Percentiles rank a stretch among this genome's conserved stretches.
Evolutionary conservation across 345 rosid species (phyloP).

Genomic region (Lenwebbia sp.): DNA sequence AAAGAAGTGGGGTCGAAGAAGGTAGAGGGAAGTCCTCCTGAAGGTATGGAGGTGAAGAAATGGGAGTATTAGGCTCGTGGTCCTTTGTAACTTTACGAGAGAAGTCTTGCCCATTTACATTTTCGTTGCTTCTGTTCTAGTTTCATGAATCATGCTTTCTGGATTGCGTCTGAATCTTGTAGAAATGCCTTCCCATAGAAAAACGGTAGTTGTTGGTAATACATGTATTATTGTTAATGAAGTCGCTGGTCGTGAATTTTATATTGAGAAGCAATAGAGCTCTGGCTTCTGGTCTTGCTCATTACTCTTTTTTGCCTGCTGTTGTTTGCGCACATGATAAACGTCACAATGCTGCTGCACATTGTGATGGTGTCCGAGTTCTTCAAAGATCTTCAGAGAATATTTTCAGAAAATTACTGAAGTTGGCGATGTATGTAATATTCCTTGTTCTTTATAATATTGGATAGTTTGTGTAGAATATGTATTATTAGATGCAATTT

Average conservation of each 20-base stretch:
- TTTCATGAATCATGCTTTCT: not conserved
- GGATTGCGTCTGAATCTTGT: not conserved
- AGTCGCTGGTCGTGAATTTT: not conserved
- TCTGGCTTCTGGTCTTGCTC: not conserved
- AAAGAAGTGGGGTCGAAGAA: constrained; percentile 81
- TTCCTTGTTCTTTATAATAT: not conserved
- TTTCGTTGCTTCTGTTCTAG: not conserved
- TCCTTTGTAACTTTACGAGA: not conserved
- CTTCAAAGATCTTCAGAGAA: not conserved
- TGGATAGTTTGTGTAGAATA: not conserved
- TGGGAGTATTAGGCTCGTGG: constrained; percentile 44
- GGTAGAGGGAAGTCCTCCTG: constrained; percentile 89
- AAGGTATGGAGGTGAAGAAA: constrained; percentile 90
- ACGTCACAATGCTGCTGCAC: not conserved
- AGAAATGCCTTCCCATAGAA: not conserved
- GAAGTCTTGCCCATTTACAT: not conserved
- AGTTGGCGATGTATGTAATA: not conserved
- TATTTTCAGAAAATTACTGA: not conserved
- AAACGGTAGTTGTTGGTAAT: not conserved
- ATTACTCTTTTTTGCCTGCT: not conserved
- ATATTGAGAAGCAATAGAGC: not conserved
- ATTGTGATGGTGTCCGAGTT: not conserved
- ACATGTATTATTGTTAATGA: not conserved
- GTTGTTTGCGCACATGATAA: not conserved
- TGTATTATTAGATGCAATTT: not conserved